A percentile compares a stretch with the other conserved stretches of the same genome.
These are phyloP conservation scores for Pharnaceum exiguum DNA, from an alignment of 148 eudicot species.

Conservation along the genomic window DNA sequence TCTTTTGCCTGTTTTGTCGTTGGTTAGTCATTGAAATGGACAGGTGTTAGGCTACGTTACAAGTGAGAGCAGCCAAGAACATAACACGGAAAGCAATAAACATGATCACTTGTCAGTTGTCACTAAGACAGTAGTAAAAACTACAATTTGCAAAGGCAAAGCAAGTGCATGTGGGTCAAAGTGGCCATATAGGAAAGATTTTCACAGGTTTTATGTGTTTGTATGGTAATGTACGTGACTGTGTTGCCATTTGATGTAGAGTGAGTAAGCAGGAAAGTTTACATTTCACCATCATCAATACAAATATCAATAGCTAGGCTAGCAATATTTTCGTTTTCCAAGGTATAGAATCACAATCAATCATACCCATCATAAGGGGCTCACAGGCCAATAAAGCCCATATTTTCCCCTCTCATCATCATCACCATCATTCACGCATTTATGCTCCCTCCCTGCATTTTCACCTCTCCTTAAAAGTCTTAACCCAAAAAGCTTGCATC, in stretches of 20 bases:
- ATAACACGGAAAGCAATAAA: constrained; percentile 18
- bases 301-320: no score
- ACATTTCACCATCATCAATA: constrained; percentile 19
- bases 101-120: constrained; percentile 8
- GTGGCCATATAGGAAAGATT: constrained; percentile 1
- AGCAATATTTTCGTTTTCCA: constrained; percentile 12
- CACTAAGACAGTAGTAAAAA: background rate
- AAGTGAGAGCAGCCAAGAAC: constrained; percentile 9
- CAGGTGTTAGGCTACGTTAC: constrained; percentile 15
- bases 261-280: background rate
- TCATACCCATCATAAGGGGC: constrained; percentile 12
- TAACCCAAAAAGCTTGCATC: background rate
- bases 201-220: background rate
- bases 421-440: constrained; percentile 24
- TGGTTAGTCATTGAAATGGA: constrained; percentile 16
- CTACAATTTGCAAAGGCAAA: constrained; percentile 9
- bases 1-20: background rate
- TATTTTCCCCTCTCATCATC: constrained; percentile 11
- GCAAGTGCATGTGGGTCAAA: constrained; percentile 8
- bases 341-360: background rate
- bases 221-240: no score
- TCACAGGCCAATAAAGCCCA: constrained; percentile 27
- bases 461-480: background rate
- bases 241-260: background rate
- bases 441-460: constrained; percentile 12